Evolutionary conservation across 2,329 filamentous ascomycete genomes (phyloP).

Genomic region (Colletotrichum sansevieriae): DNA sequence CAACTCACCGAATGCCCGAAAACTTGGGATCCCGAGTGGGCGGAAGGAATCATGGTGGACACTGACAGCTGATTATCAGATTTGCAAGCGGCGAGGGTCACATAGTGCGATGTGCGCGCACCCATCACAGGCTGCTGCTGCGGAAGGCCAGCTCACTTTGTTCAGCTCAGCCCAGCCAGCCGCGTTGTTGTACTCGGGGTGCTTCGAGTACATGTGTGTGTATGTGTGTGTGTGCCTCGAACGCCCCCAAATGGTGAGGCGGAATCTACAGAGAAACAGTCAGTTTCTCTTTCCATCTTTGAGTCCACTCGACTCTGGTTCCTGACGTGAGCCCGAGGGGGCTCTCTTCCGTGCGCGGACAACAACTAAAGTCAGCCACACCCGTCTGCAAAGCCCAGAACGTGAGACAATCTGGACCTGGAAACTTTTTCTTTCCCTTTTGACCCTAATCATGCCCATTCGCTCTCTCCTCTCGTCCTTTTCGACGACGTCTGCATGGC

Average conservation of each 20-base stretch:
- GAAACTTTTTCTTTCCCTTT: not conserved
- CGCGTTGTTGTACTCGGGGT: too few species aligned
- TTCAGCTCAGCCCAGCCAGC: too few species aligned
- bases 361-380: not conserved
- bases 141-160: conserved; percentile 4
- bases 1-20: not conserved
- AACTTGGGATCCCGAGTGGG: conserved; percentile 10
- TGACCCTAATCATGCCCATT: not conserved
- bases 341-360: not conserved
- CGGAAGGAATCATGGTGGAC: conserved; percentile 8
- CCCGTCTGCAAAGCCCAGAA: not conserved
- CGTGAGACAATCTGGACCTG: not conserved
- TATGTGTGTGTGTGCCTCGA: too few species aligned
- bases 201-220: too few species aligned
- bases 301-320: not conserved
- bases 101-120: conserved; percentile 10
- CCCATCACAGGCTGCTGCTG: not conserved
- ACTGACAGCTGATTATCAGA: conserved; percentile 15
- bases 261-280: not conserved
- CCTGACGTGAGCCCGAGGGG: not conserved
- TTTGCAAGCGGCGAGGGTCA: conserved; percentile 10
- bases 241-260: too few species aligned
- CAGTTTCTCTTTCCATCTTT: not conserved
- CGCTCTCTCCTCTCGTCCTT: not conserved
- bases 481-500: too few species aligned